phyloP scores from a whole-genome alignment of 176 grass and related monocot genomes.

The Areca catechu region DNA sequence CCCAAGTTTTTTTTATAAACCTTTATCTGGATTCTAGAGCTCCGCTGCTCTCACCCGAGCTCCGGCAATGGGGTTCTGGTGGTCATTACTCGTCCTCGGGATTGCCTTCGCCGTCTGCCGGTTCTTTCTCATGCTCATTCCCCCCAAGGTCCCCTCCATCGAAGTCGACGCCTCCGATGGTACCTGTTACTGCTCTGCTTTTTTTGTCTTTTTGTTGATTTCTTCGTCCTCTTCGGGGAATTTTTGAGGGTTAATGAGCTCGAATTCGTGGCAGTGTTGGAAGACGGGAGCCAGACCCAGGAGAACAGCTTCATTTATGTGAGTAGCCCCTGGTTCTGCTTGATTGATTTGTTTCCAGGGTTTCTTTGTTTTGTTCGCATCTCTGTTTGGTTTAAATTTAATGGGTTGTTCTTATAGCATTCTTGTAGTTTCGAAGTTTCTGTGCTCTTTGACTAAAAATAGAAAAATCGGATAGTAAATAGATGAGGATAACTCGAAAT shows the following conservation, averaged over 20 bases:
- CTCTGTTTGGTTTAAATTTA: background rate
- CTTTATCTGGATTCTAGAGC: no score
- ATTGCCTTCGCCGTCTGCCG: constrained; percentile 73
- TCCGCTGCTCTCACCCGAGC: background rate
- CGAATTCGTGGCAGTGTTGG: constrained; percentile 48
- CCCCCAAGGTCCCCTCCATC: constrained; percentile 88
- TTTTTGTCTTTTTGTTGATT: background rate
- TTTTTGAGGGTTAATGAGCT: constrained; percentile 13
- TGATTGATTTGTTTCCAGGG: background rate
- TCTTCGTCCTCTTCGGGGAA: constrained; percentile 13
- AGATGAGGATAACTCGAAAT: background rate
- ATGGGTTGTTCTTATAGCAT: background rate
- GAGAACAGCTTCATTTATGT: constrained; percentile 89
- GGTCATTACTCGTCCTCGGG: constrained; percentile 79
- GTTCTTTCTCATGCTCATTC: constrained; percentile 79
- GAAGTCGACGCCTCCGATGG: constrained; percentile 88
- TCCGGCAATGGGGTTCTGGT: constrained; percentile 77
- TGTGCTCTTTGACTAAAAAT: no score
- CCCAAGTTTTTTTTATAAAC: no score
- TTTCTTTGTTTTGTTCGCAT: background rate
- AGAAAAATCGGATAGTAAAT: background rate
- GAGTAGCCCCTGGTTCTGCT: constrained; percentile 7
- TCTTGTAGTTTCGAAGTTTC: no score
- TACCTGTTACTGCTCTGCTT: background rate
- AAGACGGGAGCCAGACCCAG: constrained; percentile 59